Percentiles rank a stretch among this genome's conserved stretches.
Conservation (phyloP, 2,329 filamentous ascomycete species). For the Juglanconis sp. region DNA sequence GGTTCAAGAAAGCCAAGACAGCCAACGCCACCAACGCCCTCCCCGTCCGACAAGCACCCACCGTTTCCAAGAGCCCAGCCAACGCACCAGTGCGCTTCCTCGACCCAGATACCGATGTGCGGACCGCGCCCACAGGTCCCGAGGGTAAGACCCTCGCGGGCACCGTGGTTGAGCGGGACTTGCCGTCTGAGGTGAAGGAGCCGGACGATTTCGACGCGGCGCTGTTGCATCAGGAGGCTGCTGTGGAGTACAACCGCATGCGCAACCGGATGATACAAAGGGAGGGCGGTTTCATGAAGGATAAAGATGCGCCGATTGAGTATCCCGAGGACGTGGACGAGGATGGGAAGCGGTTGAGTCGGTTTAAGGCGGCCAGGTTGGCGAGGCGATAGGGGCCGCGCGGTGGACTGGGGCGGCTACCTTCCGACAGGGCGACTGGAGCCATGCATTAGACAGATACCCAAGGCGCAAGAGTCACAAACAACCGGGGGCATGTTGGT, state of each 20-base stretch:
- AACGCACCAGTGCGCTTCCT: conserved; percentile 40
- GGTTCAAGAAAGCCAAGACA: conserved; percentile 45
- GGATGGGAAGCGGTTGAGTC: conserved; percentile 62
- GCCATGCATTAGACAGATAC: background rate
- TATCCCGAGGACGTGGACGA: conserved; percentile 66
- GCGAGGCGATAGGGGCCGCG: conserved; percentile 40
- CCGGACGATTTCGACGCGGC: conserved; percentile 70
- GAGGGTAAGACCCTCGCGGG: conserved; percentile 57
- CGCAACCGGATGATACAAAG: conserved; percentile 80
- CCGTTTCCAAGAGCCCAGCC: conserved; percentile 38
- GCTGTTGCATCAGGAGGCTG: conserved; percentile 72
- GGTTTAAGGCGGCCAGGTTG: conserved; percentile 70
- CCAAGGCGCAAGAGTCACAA: background rate
- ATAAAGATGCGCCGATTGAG: conserved; percentile 65
- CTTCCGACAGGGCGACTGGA: background rate
- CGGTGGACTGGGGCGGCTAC: background rate
- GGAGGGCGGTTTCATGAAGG: conserved; percentile 75
- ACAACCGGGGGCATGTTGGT: background rate
- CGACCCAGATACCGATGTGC: conserved; percentile 28
- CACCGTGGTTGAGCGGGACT: conserved; percentile 54
- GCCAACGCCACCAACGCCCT: conserved; percentile 19
- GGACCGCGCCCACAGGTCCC: conserved; percentile 45
- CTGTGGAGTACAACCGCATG: conserved; percentile 76
- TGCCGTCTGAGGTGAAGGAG: conserved; percentile 29
- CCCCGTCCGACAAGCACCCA: conserved; percentile 1